These are phyloP conservation scores for Lasiodiplodia hormozganensis DNA, from an alignment of 2,329 filamentous ascomycete genomes.

Conservation along the genomic window DNA sequence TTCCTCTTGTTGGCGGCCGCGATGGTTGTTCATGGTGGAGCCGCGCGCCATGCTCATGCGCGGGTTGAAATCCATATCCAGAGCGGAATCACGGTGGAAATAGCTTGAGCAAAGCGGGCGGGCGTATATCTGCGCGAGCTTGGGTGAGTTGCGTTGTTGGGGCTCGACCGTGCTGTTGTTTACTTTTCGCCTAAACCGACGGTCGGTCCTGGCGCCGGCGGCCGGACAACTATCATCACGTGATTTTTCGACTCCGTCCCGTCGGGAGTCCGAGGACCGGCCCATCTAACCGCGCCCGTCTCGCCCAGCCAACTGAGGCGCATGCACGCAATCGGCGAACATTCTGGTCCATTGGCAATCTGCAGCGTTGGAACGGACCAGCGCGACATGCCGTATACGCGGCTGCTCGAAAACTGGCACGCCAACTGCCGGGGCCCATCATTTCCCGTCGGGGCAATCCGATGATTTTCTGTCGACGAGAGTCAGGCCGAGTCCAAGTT, in stretches of 20 bases:
- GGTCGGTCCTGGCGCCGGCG: neutral
- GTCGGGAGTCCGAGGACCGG: neutral
- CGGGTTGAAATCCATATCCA: slow-evolving; percentile 56
- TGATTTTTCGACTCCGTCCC: neutral
- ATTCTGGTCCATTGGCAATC: slow-evolving; percentile 1
- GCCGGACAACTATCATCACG: neutral
- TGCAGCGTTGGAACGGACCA: neutral
- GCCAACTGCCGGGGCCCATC: neutral
- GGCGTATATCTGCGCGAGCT: slow-evolving; percentile 25
- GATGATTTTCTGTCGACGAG: neutral
- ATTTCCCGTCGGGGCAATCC: neutral
- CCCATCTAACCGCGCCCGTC: neutral
- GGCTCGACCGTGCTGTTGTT: slow-evolving; percentile 12
- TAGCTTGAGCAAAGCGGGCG: neutral
- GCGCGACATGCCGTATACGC: neutral
- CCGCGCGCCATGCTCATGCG: slow-evolving; percentile 59
- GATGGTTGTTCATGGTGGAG: slow-evolving; percentile 49
- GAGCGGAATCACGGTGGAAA: slow-evolving; percentile 29
- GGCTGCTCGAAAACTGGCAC: neutral
- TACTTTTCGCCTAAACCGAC: slow-evolving; percentile 21
- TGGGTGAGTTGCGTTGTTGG: slow-evolving; percentile 12
- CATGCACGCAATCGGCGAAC: neutral
- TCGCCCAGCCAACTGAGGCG: neutral
- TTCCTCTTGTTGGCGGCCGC: slow-evolving; percentile 51
- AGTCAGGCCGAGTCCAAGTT: slow-evolving; percentile 19